Conservation (phyloP, 345 rosid genomes). For the Stellera chamaejasme region DNA sequence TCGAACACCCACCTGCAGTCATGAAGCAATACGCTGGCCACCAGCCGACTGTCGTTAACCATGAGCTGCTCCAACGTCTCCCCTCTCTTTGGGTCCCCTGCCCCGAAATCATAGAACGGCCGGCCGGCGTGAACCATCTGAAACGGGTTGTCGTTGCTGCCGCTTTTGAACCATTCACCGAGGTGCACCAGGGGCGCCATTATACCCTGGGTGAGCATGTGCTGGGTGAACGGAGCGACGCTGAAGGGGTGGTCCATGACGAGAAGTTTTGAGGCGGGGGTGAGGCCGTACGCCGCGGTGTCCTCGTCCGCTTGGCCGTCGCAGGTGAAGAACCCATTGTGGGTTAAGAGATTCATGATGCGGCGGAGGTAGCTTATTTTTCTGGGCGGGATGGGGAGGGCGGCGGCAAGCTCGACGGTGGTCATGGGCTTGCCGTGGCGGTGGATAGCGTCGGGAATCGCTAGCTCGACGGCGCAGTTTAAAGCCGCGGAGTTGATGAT, state of each 20-base stretch:
- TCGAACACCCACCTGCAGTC: constrained; percentile 17
- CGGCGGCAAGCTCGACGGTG: constrained; percentile 20
- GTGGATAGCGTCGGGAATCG: constrained; percentile 36
- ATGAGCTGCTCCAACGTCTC: constrained; percentile 16
- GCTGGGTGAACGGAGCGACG: constrained; percentile 15
- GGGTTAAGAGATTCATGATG: constrained; percentile 34
- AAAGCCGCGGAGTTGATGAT: constrained; percentile 37
- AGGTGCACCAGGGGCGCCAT: constrained; percentile 19
- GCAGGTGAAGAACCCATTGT: constrained; percentile 29
- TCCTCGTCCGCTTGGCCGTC: not conserved
- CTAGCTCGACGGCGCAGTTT: constrained; percentile 33
- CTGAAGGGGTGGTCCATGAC: constrained; percentile 22
- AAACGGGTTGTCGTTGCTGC: constrained; percentile 19
- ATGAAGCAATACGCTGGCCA: constrained; percentile 7
- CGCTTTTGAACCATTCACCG: constrained; percentile 23
- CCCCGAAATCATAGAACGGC: constrained; percentile 13
- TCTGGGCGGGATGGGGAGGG: constrained; percentile 17
- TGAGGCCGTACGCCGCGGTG: constrained; percentile 21
- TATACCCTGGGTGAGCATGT: constrained; percentile 15
- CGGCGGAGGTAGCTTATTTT: constrained; percentile 17
- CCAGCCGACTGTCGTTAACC: constrained; percentile 23
- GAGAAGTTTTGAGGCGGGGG: constrained; percentile 19
- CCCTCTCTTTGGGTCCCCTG: constrained; percentile 8
- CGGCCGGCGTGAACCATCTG: not conserved
- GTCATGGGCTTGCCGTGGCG: constrained; percentile 34